phyloP scores from a whole-genome alignment of 345 rosid genomes.

The Syzygium jambos region DNA sequence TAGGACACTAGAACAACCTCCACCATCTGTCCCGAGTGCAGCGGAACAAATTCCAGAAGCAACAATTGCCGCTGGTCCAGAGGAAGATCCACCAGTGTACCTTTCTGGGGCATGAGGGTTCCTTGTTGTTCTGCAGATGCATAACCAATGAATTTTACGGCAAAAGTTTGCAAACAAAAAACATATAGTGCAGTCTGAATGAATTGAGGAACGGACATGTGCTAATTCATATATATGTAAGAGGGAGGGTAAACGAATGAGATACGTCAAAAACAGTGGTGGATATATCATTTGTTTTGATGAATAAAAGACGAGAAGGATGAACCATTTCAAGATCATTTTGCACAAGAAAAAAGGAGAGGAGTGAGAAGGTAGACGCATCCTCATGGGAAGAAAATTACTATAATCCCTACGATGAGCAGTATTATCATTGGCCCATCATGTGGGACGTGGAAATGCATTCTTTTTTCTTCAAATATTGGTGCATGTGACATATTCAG shows the following conservation, averaged over 20 bases:
- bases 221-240: neutral
- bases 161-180: neutral
- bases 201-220: neutral
- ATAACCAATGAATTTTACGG: neutral
- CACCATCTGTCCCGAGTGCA: constrained; percentile 93
- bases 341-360: neutral
- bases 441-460: neutral
- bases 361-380: neutral
- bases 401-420: neutral
- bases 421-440: neutral
- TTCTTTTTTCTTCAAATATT: neutral
- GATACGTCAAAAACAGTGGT: neutral
- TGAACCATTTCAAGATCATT: neutral
- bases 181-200: neutral
- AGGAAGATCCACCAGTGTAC: constrained; percentile 94
- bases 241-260: neutral
- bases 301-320: neutral
- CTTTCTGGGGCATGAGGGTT: constrained; percentile 78
- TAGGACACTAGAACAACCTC: constrained; percentile 46
- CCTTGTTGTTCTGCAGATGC: constrained; percentile 69
- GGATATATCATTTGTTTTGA: neutral
- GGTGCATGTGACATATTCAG: neutral
- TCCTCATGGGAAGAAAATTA: neutral
- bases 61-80: constrained; percentile 89
- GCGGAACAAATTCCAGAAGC: constrained; percentile 91